These are phyloP conservation scores for Microdochium paspali DNA, from an alignment of 2,329 filamentous ascomycete species.

Conservation along the genomic window DNA sequence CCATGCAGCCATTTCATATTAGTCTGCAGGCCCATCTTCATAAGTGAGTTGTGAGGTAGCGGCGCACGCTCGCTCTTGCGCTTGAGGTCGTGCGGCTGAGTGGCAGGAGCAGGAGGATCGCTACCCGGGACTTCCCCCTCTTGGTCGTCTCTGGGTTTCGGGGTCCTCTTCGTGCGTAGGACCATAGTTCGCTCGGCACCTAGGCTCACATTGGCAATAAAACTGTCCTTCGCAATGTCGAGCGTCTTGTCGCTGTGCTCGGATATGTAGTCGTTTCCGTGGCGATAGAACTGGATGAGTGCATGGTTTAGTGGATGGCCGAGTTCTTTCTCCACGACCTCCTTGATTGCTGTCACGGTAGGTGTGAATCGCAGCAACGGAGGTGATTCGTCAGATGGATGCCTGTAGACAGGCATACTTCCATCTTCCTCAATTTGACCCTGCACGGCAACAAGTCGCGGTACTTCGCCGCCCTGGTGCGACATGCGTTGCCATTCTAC, in stretches of 20 bases:
- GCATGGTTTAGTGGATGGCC: conserved; percentile 84
- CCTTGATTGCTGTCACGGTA: conserved; percentile 59
- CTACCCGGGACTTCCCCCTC: conserved; percentile 7
- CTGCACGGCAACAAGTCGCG: conserved; percentile 83
- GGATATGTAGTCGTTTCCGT: conserved; percentile 81
- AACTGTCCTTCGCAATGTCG: conserved; percentile 73
- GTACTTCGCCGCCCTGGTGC: conserved; percentile 84
- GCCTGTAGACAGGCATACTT: conserved; percentile 82
- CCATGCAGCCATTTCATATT: conserved; percentile 86
- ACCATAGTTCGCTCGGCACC: conserved; percentile 87
- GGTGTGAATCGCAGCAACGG: conserved; percentile 67
- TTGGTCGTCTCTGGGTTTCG: conserved; percentile 3
- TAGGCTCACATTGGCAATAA: conserved; percentile 88
- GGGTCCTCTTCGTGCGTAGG: conserved; percentile 67
- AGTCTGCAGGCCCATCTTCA: conserved; percentile 69
- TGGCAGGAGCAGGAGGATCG: conserved; percentile 4
- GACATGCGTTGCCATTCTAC: conserved; percentile 87
- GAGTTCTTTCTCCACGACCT: conserved; percentile 59
- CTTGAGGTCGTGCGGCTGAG: conserved; percentile 16
- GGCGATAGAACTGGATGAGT: conserved; percentile 87
- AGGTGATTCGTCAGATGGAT: conserved; percentile 82
- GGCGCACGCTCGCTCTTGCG: conserved; percentile 57
- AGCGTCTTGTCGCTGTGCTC: conserved; percentile 97
- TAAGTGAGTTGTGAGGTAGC: conserved; percentile 83
- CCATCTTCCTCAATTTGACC: conserved; percentile 61